Evolutionary conservation across 371 early-diverging fungal species (phyloP), one percentile per base, ranked within the genome.

Genomic region (Actinomortierella ambigua): DNA sequence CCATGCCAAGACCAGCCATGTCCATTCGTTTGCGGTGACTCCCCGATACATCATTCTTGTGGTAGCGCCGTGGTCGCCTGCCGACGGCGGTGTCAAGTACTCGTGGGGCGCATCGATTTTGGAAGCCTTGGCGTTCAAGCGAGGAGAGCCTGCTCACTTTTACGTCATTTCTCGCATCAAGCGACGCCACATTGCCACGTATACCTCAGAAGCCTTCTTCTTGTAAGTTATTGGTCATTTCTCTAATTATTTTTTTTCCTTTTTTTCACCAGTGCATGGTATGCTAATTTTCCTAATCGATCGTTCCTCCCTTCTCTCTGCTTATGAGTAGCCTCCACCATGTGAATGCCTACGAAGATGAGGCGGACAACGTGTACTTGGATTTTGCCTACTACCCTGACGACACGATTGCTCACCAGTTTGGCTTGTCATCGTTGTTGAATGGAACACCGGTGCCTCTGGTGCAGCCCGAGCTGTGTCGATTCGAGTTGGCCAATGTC

Each of bases 1-100:
- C 22, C 68, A 68, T 2, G 88, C 89, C 40, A 84, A 84, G 50
- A 81, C 90, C 4, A 85, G 87, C 14, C 84, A 85, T 63, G 82
- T 92, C 27, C 88, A 93, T 71, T 85, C 87, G 46, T 90, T 92
- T 71, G 82, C 89, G 0, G 61, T 91, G 20, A 92, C 93, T 0
- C 82, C 82, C 1, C 80, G 83, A 15, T 91, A 90, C 60, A 83
- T 92, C 27, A 73, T 92, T 29, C 79, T 92, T 55, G 88, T 85
- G 44, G 64, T 76, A 46, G 52, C 49, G 9, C 68, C 68, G 17
- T 39, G 66, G 48, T 60, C 60, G 11, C 58, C 65, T 2, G 52
- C 75, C 2, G 68, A 85, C 18, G 83, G 81, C n/a, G 90, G 88
- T 26, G 79, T 88, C 55, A 85, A 83, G 49, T 90, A 84, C 64